These are phyloP conservation scores for Alternaria hordeiaustralica DNA, from an alignment of 2,329 filamentous ascomycete species.

Conservation along the genomic window DNA sequence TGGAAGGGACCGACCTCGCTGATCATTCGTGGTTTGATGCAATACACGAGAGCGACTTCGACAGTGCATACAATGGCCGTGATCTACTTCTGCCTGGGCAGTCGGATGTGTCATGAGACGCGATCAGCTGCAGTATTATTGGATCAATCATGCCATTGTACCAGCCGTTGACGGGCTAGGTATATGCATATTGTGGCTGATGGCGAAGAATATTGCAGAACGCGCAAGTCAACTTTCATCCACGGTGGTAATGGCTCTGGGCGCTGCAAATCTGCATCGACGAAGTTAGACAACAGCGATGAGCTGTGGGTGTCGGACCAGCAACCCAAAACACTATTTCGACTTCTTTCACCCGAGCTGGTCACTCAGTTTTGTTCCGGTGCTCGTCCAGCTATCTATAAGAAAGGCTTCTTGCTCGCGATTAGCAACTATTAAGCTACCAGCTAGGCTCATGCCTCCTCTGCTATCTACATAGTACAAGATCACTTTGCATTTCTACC, in stretches of 20 bases:
- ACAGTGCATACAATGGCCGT: background rate
- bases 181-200: background rate
- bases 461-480: too few species aligned
- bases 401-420: too few species aligned
- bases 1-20: background rate
- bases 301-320: too few species aligned
- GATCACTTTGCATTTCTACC: too few species aligned
- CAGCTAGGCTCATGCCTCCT: too few species aligned
- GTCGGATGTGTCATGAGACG: background rate
- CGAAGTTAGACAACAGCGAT: too few species aligned
- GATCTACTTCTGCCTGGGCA: background rate
- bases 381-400: too few species aligned
- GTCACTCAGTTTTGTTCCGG: too few species aligned
- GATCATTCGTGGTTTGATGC: slow-evolving; percentile 7
- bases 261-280: too few species aligned
- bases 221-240: background rate
- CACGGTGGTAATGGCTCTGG: background rate
- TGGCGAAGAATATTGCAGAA: background rate
- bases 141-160: background rate
- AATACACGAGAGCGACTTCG: background rate
- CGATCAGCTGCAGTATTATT: background rate
- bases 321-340: too few species aligned
- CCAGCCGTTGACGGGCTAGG: background rate
- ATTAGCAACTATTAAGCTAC: too few species aligned
- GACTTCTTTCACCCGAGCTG: too few species aligned